Evolutionary conservation across 805 yeast species (phyloP).

Genomic region (Sugiyamaella qingdaonensis): DNA sequence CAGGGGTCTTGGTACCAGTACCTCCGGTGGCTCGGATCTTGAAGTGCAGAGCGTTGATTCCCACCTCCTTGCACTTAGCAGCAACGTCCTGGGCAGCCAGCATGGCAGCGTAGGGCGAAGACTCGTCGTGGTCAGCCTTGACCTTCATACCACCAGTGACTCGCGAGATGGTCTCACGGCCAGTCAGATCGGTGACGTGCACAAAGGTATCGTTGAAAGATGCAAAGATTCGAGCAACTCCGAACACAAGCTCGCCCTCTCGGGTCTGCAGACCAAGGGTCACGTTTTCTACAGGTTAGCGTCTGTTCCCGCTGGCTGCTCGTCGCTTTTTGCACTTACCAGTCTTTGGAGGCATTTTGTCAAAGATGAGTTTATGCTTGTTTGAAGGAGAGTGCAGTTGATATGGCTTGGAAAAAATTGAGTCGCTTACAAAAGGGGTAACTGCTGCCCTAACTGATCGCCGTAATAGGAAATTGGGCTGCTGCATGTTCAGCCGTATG

Average conservation of each 20-base stretch:
- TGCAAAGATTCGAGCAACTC: constrained; percentile 99
- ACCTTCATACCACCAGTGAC: constrained; percentile 99
- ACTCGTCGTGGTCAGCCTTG: constrained; percentile 99
- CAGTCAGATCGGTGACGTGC: constrained; percentile 98
- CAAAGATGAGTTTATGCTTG: neutral
- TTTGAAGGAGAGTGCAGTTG: neutral
- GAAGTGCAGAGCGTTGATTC: constrained; percentile 99
- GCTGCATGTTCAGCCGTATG: neutral
- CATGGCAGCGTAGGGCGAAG: constrained; percentile 99
- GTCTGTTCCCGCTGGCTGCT: neutral
- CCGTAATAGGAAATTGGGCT: constrained; percentile 3
- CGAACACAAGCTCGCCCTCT: constrained; percentile 98
- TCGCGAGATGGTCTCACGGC: constrained; percentile 99
- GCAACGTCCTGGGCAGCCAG: constrained; percentile 99
- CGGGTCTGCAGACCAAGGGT: constrained; percentile 81
- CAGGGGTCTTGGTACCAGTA: constrained; percentile 99
- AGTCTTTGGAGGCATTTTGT: constrained; percentile 27
- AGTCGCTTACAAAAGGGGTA: neutral
- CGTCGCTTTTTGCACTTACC: constrained; percentile 18
- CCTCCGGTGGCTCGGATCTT: constrained; percentile 99
- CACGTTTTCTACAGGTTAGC: constrained; percentile 35
- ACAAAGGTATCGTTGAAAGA: constrained; percentile 99
- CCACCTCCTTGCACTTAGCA: constrained; percentile 98
- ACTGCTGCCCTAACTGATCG: neutral
- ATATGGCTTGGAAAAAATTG: neutral